A percentile compares a stretch with the other conserved stretches of the same genome.
Conservation (phyloP, 257 asterid genomes). For the Nicotiana paniculata region DNA sequence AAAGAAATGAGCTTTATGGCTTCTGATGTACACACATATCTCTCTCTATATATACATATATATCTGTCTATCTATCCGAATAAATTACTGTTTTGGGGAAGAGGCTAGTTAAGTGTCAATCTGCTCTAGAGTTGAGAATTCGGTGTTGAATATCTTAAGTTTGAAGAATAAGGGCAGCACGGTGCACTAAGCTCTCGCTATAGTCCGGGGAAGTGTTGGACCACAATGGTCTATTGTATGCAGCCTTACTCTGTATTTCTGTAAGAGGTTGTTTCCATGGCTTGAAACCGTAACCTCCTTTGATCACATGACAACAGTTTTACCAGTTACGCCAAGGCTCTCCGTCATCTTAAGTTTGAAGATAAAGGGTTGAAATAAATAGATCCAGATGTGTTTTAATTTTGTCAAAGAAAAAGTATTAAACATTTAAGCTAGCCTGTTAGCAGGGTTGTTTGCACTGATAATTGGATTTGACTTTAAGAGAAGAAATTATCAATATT, state of each 20-base stretch:
- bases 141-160: background rate
- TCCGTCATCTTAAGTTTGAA: background rate
- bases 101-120: background rate
- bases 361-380: background rate
- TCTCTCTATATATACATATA: background rate
- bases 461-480: background rate
- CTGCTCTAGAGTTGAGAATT: background rate
- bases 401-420: background rate
- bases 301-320: too few relatives aligned
- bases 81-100: background rate
- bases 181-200: too few relatives aligned
- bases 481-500: background rate
- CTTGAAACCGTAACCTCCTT: too few relatives aligned
- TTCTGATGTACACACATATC: conserved; percentile 40
- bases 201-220: too few relatives aligned
- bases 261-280: too few relatives aligned
- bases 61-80: background rate
- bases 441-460: background rate
- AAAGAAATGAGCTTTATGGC: conserved; percentile 83
- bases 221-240: too few relatives aligned
- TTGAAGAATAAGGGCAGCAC: background rate
- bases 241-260: too few relatives aligned
- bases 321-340: too few relatives aligned
- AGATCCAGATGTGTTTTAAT: background rate
- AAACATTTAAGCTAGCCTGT: background rate